phyloP scores from a whole-genome alignment of 805 yeast genomes.

The Maudiozyma turicensis region DNA sequence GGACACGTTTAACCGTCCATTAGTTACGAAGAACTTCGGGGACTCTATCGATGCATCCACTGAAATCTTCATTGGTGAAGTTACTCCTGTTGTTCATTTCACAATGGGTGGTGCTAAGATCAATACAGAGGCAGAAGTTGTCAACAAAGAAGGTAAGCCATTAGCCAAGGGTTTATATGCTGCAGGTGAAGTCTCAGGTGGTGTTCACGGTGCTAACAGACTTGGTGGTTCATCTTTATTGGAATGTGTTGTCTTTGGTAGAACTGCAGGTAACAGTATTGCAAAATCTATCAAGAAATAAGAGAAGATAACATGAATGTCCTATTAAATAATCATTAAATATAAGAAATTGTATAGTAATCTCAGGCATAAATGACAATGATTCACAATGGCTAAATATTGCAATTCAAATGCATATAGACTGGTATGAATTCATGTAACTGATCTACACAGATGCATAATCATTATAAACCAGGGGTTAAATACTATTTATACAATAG shows the following conservation, averaged over 20 bases:
- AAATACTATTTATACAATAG: too few species aligned
- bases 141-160: conserved; percentile 25
- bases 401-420: too few species aligned
- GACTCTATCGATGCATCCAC: conserved; percentile 18
- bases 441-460: too few species aligned
- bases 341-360: too few species aligned
- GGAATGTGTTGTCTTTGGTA: conserved; percentile 54
- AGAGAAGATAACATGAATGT: neutral
- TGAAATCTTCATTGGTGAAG: conserved; percentile 37
- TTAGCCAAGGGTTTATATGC: conserved; percentile 44
- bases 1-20: conserved; percentile 32
- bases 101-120: conserved; percentile 61
- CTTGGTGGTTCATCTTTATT: conserved; percentile 49
- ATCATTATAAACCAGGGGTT: too few species aligned
- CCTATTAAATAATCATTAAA: too few species aligned
- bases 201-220: conserved; percentile 57
- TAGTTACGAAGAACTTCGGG: conserved; percentile 28
- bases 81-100: conserved; percentile 56
- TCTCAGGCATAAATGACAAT: too few species aligned
- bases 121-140: conserved; percentile 37
- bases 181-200: conserved; percentile 61
- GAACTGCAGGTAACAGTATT: conserved; percentile 36
- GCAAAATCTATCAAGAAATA: conserved; percentile 1
- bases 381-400: too few species aligned
- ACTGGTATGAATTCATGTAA: too few species aligned